These are phyloP conservation scores for Colletotrichum orbiculare DNA, from an alignment of 2,329 filamentous ascomycete species.

Conservation along the genomic window DNA sequence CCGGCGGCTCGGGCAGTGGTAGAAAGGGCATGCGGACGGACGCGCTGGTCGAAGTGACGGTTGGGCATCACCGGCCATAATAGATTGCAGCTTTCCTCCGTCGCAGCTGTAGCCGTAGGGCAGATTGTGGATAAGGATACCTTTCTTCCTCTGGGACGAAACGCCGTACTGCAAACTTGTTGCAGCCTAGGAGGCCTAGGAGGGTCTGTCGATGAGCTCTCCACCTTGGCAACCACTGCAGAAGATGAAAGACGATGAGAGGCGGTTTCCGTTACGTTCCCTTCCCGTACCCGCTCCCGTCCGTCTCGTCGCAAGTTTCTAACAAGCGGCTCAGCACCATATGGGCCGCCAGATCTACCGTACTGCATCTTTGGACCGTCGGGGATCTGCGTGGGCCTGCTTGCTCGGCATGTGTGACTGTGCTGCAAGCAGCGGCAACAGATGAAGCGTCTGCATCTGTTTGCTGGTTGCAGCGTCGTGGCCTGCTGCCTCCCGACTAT, in stretches of 20 bases:
- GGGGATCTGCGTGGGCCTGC: not conserved
- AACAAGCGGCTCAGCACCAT: constrained; percentile 16
- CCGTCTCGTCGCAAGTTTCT: constrained; percentile 21
- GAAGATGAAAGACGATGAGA: constrained; percentile 3
- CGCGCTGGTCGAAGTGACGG: constrained; percentile 26
- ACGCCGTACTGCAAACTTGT: constrained; percentile 3
- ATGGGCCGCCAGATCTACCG: constrained; percentile 11
- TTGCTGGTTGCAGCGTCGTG: constrained; percentile 12
- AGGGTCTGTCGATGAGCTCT: constrained; percentile 3
- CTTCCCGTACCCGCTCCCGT: constrained; percentile 15
- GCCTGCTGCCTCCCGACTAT: not conserved
- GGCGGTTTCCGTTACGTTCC: not conserved
- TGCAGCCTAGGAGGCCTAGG: constrained; percentile 7
- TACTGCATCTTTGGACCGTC: not conserved
- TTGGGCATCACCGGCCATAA: constrained; percentile 30
- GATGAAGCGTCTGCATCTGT: not conserved
- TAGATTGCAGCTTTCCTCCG: constrained; percentile 14
- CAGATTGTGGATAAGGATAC: not conserved
- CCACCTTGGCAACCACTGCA: not conserved
- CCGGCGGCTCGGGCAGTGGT: constrained; percentile 16
- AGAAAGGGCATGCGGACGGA: constrained; percentile 20
- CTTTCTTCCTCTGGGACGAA: constrained; percentile 8
- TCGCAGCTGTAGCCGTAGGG: constrained; percentile 9
- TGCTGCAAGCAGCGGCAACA: constrained; percentile 14
- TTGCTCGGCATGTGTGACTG: not conserved